Conservation (phyloP, 495 filamentous ascomycete species). For the Cercophora samala region DNA sequence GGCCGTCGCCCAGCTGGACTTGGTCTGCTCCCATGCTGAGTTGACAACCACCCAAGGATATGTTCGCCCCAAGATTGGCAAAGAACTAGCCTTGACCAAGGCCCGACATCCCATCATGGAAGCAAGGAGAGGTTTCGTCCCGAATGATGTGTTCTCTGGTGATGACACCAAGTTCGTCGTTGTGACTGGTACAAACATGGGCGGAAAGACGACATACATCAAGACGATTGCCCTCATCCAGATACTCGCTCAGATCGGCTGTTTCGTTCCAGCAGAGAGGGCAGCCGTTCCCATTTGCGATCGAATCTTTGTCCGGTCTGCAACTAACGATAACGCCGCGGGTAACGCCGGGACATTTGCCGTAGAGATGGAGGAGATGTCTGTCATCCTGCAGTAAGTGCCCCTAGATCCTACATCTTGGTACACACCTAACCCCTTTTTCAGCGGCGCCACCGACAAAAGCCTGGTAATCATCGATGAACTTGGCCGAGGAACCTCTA, state of each 20-base stretch:
- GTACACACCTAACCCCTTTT: background rate
- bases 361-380: constrained; percentile 92
- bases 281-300: constrained; percentile 77
- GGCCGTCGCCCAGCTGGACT: constrained; percentile 84
- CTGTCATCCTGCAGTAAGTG: constrained; percentile 70
- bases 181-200: constrained; percentile 97
- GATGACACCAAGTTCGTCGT: constrained; percentile 79
- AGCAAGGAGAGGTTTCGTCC: constrained; percentile 61
- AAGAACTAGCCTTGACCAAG: constrained; percentile 72
- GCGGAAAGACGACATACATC: constrained; percentile 96
- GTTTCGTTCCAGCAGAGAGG: constrained; percentile 81
- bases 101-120: constrained; percentile 81
- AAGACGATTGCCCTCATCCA: constrained; percentile 77
- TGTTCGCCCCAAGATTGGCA: constrained; percentile 69
- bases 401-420: background rate
- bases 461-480: constrained; percentile 90
- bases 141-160: constrained; percentile 81
- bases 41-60: constrained; percentile 76
- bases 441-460: constrained; percentile 63
- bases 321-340: constrained; percentile 83
- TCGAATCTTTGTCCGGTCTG: constrained; percentile 82
- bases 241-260: constrained; percentile 91
- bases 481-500: constrained; percentile 87
- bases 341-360: constrained; percentile 91
- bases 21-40: constrained; percentile 81